Evolutionary conservation across 805 yeast genomes (phyloP).

Genomic region (Pichia rugopelliculosa): DNA sequence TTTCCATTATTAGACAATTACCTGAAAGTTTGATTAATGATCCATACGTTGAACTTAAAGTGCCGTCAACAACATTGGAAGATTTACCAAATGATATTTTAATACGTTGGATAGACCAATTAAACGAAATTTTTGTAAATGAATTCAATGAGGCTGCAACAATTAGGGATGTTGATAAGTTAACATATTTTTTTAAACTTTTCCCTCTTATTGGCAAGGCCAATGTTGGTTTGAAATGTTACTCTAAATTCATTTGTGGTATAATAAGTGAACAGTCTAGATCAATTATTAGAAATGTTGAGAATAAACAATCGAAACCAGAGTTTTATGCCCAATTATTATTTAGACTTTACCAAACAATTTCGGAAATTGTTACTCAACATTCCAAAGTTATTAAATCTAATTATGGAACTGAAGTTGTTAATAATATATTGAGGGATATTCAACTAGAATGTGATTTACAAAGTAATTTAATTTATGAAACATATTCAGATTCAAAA

Average conservation of each 20-base stretch:
- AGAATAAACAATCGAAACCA: slow-evolving; percentile 30
- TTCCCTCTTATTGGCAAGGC: slow-evolving; percentile 80
- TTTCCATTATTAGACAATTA: slow-evolving; percentile 43
- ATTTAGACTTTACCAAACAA: slow-evolving; percentile 69
- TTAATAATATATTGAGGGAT: slow-evolving; percentile 58
- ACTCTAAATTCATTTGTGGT: slow-evolving; percentile 79
- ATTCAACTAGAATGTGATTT: slow-evolving; percentile 86
- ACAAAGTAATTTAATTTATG: slow-evolving; percentile 85
- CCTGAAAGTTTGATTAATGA: slow-evolving; percentile 52
- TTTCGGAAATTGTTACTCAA: slow-evolving; percentile 77
- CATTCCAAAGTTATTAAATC: slow-evolving; percentile 72
- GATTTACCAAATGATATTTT: slow-evolving; percentile 62
- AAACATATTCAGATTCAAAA: slow-evolving; percentile 74
- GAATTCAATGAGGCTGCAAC: slow-evolving; percentile 69
- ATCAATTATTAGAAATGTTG: slow-evolving; percentile 45
- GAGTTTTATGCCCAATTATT: slow-evolving; percentile 56
- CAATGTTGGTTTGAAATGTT: slow-evolving; percentile 65
- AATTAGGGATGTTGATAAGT: slow-evolving; percentile 52
- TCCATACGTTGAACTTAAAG: slow-evolving; percentile 66
- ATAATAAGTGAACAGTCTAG: slow-evolving; percentile 78
- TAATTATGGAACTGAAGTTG: slow-evolving; percentile 61
- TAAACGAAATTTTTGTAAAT: slow-evolving; percentile 48
- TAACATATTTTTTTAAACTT: slow-evolving; percentile 74
- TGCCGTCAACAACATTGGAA: slow-evolving; percentile 82
- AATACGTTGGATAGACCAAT: slow-evolving; percentile 47